Conservation (phyloP, 1,284 basidiomycete genomes). For the Cerioporus squamosus region DNA sequence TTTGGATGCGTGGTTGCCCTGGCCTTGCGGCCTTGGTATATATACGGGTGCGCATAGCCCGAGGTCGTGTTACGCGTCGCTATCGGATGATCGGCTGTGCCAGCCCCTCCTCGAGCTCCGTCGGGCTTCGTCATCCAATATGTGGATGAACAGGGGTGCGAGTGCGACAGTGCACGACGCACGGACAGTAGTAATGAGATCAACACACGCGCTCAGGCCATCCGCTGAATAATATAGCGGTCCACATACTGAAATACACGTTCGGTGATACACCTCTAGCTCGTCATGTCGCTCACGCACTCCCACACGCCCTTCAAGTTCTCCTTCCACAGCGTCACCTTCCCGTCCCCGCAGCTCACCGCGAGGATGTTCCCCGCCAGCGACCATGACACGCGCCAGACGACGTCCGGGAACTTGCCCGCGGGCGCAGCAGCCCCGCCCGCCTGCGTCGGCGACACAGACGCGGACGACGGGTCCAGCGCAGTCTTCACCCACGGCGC, state of each 20-base stretch:
- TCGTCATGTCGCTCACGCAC: slow-evolving; percentile 92
- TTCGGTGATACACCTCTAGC: slow-evolving; percentile 41
- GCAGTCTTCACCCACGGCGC: slow-evolving; percentile 86
- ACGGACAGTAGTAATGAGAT: too few relatives aligned
- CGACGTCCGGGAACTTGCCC: slow-evolving; percentile 91
- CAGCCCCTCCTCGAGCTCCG: too few relatives aligned
- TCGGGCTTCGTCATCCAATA: too few relatives aligned
- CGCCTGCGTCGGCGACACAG: slow-evolving; percentile 45
- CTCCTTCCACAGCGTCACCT: slow-evolving; percentile 99
- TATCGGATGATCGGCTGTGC: too few relatives aligned
- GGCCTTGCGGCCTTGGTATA: too few relatives aligned
- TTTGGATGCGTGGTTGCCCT: too few relatives aligned
- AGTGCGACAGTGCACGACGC: too few relatives aligned
- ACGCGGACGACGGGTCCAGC: slow-evolving; percentile 77
- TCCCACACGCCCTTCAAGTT: slow-evolving; percentile 95
- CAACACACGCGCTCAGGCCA: too few relatives aligned
- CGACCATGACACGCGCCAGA: slow-evolving; percentile 98
- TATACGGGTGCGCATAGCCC: too few relatives aligned
- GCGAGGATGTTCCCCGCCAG: slow-evolving; percentile 96
- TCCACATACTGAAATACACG: background rate
- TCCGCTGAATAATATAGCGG: too few relatives aligned
- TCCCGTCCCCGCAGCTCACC: slow-evolving; percentile 97
- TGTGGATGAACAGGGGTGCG: too few relatives aligned
- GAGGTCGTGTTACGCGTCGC: too few relatives aligned
- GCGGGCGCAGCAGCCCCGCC: slow-evolving; percentile 44